phyloP scores from a whole-genome alignment of 2,329 filamentous ascomycete genomes.

The Biscogniauxia marginata region DNA sequence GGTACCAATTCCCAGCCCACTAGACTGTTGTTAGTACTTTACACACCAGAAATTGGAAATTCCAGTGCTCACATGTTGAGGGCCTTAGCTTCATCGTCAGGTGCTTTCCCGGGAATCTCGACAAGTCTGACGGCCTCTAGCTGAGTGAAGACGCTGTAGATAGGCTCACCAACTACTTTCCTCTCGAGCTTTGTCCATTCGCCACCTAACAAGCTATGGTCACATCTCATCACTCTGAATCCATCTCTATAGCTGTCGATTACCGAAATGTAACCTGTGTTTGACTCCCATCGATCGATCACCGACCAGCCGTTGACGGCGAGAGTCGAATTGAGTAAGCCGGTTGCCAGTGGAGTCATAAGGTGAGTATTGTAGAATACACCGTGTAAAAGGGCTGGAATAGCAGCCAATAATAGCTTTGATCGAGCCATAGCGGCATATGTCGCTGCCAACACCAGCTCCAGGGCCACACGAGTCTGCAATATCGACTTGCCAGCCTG shows the following conservation, averaged over 20 bases:
- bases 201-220: conserved; percentile 90
- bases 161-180: conserved; percentile 69
- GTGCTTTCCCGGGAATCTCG: conserved; percentile 51
- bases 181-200: conserved; percentile 71
- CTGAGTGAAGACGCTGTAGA: conserved; percentile 96
- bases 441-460: conserved; percentile 62
- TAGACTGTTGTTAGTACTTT: conserved; percentile 37
- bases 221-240: conserved; percentile 84
- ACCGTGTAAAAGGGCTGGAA: conserved; percentile 74
- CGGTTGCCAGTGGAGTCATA: conserved; percentile 57
- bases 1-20: conserved; percentile 89
- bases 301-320: conserved; percentile 67
- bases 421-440: conserved; percentile 70
- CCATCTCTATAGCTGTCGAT: conserved; percentile 69
- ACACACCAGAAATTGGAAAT: neutral
- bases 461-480: conserved; percentile 69
- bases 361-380: conserved; percentile 73
- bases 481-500: conserved; percentile 62
- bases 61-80: conserved; percentile 71
- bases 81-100: conserved; percentile 70
- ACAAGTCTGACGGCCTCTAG: conserved; percentile 87
- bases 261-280: conserved; percentile 91
- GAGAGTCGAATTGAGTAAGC: conserved; percentile 65
- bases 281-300: conserved; percentile 78
- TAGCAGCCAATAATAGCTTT: conserved; percentile 60